phyloP scores from a whole-genome alignment of 2,329 filamentous ascomycete genomes.

The Fusarium burgessii region DNA sequence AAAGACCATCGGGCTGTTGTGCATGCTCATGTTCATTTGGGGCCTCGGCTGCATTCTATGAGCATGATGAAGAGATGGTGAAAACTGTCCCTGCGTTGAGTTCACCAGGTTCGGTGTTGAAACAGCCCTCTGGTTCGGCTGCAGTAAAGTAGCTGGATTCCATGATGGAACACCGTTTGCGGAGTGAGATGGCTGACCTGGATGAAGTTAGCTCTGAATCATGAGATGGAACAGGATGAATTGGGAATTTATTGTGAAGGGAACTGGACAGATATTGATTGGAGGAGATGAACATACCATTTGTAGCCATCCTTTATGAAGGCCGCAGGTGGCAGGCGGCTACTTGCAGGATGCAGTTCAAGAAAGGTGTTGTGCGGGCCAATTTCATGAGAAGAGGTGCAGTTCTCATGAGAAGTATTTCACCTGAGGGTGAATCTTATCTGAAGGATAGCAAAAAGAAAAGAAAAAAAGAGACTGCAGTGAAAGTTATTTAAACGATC shows the following conservation, averaged over 20 bases:
- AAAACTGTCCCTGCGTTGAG: conserved; percentile 42
- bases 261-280: background rate
- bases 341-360: conserved; percentile 41
- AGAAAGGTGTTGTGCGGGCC: conserved; percentile 37
- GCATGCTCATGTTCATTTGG: conserved; percentile 49
- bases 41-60: conserved; percentile 40
- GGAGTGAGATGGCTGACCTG: conserved; percentile 48
- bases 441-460: background rate
- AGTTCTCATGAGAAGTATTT: conserved; percentile 42
- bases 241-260: background rate
- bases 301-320: conserved; percentile 48
- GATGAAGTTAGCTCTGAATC: conserved; percentile 21
- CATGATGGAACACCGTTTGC: conserved; percentile 51
- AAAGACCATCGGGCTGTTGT: conserved; percentile 55
- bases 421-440: conserved; percentile 7
- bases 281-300: conserved; percentile 42
- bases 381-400: conserved; percentile 30
- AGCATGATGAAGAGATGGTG: conserved; percentile 38
- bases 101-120: conserved; percentile 47
- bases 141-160: conserved; percentile 57
- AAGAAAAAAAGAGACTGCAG: conserved; percentile 21
- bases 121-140: conserved; percentile 52
- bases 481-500: background rate
- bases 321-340: conserved; percentile 37
- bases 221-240: conserved; percentile 15